Percentiles rank a stretch among this genome's conserved stretches.
These are phyloP conservation scores for Polygonum maritimum DNA, from an alignment of 148 eudicot species.

Conservation along the genomic window DNA sequence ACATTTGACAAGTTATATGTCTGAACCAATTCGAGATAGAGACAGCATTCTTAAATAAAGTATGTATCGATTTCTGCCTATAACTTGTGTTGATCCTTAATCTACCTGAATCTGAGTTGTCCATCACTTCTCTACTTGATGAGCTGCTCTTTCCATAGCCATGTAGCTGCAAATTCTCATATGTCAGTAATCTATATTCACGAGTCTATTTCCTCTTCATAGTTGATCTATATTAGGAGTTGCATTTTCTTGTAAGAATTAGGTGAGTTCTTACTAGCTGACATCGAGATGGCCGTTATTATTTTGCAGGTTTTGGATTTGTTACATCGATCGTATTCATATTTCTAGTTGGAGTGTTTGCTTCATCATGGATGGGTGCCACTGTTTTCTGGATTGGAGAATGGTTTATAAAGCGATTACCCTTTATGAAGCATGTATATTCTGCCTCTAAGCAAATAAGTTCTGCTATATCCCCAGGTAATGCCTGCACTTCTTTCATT, in stretches of 20 bases:
- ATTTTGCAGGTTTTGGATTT: slow-evolving; percentile 26
- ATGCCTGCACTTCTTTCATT: background rate
- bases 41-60: too few species aligned
- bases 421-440: slow-evolving; percentile 33
- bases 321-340: slow-evolving; percentile 33
- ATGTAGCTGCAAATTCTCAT: background rate
- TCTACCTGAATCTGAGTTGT: background rate
- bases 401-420: slow-evolving; percentile 38
- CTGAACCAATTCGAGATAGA: too few species aligned
- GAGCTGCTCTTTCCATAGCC: background rate
- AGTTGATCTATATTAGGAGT: background rate
- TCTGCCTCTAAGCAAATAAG: slow-evolving; percentile 41
- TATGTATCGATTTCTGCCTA: too few species aligned
- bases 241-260: background rate
- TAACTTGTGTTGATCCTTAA: background rate
- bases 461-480: slow-evolving; percentile 36
- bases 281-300: background rate
- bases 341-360: slow-evolving; percentile 31
- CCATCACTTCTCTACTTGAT: background rate
- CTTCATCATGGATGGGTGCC: slow-evolving; percentile 41
- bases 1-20: background rate
- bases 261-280: background rate
- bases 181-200: background rate
- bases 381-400: slow-evolving; percentile 35
- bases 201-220: background rate